Evolutionary conservation across 106 monocot species (phyloP), one percentile per base, ranked within the genome.

Genomic region (Dendrobium chrysotoxum): DNA sequence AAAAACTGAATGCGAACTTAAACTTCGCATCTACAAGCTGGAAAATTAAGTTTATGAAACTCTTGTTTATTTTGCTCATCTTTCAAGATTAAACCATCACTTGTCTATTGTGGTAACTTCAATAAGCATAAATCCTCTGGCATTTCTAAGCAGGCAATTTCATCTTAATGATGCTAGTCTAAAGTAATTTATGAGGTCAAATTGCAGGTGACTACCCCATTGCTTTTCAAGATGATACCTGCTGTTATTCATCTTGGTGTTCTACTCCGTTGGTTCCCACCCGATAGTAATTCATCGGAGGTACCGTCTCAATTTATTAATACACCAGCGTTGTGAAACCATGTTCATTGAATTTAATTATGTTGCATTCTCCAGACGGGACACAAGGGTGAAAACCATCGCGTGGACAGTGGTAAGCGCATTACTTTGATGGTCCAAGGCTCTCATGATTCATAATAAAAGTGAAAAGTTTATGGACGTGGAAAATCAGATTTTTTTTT

Each of bases 361-460:
- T 30, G 35, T 20, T 30, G 5, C n/a, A n/a, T 42, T 75, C 28
- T 66, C 21, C 64, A 79, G 84, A 72, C 80, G 23, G 85, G 57
- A 66, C 80, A 76, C 58, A 89, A 89, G 81, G 83, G 85, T 72
- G 92, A 91, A 28, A 71, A 44, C 54, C 78, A 89, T 72, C 92
- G 80, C 40, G 40, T 77, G 5, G 89, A 92, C 84, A 89, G 82
- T 79, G 82, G 78, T 72, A 92, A 92, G 81, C 86, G 89, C 61
- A 81, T 86, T 79, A 83, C 78, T 42, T 85, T 90, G 82, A 83
- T 92, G 88, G 81, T 92, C 78, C 88, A 92, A 86, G 87, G 82
- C 81, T 68, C 89, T 80, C 92, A 90, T 83, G 89, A 73, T 88
- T 92, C 86, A 71, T 89, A 81, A 88, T 84, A 67, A 50, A 65